Conservation (phyloP, 2,329 filamentous ascomycete genomes). For the Aspergillus udagawae region DNA sequence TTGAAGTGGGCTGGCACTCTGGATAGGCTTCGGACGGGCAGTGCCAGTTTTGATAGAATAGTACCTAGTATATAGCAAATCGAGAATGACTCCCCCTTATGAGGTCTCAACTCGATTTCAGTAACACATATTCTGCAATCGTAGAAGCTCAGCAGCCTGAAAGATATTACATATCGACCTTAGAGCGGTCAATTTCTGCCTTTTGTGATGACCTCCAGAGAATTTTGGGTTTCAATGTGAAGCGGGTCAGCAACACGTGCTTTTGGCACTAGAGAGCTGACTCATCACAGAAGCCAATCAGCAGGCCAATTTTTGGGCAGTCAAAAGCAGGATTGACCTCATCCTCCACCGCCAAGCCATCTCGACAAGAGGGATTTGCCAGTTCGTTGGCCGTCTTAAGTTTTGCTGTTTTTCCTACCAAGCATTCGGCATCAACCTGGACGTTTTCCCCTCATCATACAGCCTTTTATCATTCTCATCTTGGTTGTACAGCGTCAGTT, state of each 20-base stretch:
- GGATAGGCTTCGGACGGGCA: too few species aligned
- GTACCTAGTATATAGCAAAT: background rate
- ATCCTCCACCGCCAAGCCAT: slow-evolving; percentile 18
- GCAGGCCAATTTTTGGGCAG: background rate
- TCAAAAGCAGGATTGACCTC: slow-evolving; percentile 19
- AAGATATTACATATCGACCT: background rate
- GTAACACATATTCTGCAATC: background rate
- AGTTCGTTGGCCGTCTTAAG: background rate
- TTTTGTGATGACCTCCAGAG: background rate
- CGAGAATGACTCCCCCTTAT: background rate
- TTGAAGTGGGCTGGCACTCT: background rate
- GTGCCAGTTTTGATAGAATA: too few species aligned
- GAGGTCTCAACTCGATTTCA: background rate
- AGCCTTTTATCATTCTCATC: background rate
- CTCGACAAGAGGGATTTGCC: slow-evolving; percentile 17
- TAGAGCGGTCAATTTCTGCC: too few species aligned
- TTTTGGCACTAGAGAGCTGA: slow-evolving; percentile 12
- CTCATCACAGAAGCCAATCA: slow-evolving; percentile 19
- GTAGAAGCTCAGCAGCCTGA: background rate
- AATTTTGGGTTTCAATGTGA: background rate
- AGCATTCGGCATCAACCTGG: slow-evolving; percentile 1
- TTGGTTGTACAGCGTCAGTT: background rate
- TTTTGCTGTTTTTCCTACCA: slow-evolving; percentile 6
- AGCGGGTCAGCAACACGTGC: slow-evolving; percentile 1
- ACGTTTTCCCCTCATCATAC: background rate